Evolutionary conservation across 2,329 filamentous ascomycete genomes (phyloP), one percentile per base, ranked within the genome.

Genomic region (Ascosphaera apis): DNA sequence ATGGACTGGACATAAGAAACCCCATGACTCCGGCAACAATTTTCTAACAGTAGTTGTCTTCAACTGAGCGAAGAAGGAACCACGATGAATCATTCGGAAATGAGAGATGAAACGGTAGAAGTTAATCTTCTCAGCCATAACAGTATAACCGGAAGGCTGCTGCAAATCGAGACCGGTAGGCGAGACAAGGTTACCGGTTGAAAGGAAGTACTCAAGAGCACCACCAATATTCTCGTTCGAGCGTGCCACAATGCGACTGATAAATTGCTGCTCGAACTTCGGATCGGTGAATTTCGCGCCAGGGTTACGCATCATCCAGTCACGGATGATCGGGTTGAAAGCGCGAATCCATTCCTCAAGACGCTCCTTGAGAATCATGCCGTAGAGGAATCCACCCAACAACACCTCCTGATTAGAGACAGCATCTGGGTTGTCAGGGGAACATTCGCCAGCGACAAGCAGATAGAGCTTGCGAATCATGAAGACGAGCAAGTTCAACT

Each of bases 11-110:
- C 88, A 98, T 45, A 98, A 63, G 60, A 93, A 98, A 5, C 88
- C 88, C 88, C 88, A 98, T 46, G 83, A 92, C 53, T 98, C 88
- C 2, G 88, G 88, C 15, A 95, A 61, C 46, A 98, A 63, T 56
- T 95, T 98, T 61, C 88, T 72, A 35, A 98, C 88, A 0, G 88
- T 88, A 0, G 88, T 98, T 0, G 88, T 98, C 60, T 93, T 95
- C 43, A 98, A 60, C 53, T 95, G 81, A 3, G 88, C 88, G 54
- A 98, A 98, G 68, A 98, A 98, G 52, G 82, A 88, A 64, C 88
- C 88, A 72, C 88, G 74, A 61, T 98, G 88, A 39, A 98, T 82
- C 83, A 93, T 93, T 45, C 88, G 78, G 67, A 98, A 98, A 56
- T 98, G 88, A 55, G 81, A 88, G 60, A 98, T 91, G 61, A 95